Evolutionary conservation across 257 asterid species (phyloP).

Genomic region (Cordia subcordata): DNA sequence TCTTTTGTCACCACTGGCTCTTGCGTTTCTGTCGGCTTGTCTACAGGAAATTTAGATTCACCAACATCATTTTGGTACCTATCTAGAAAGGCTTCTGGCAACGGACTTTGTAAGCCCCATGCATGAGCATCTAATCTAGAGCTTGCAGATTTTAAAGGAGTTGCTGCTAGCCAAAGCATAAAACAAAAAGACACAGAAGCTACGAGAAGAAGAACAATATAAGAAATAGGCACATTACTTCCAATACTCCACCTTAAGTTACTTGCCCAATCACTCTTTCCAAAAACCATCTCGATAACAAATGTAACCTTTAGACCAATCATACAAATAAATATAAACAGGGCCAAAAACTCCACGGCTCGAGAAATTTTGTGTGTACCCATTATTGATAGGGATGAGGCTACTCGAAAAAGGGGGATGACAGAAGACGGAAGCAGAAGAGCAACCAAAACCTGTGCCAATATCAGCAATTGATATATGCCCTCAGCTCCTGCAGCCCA

Average conservation of each 20-base stretch:
- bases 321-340: constrained; percentile 59
- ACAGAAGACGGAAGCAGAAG: constrained; percentile 92
- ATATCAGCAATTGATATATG: constrained; percentile 72
- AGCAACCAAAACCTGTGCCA: constrained; percentile 77
- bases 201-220: constrained; percentile 55
- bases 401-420: constrained; percentile 79
- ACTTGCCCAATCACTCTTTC: constrained; percentile 85
- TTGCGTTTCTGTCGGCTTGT: constrained; percentile 30
- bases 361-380: constrained; percentile 58
- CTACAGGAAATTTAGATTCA: constrained; percentile 35
- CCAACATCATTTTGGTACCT: constrained; percentile 30
- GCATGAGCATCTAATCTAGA: constrained; percentile 43
- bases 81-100: constrained; percentile 26
- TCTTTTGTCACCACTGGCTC: constrained; percentile 33
- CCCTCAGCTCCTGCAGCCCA: constrained; percentile 92
- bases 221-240: constrained; percentile 52
- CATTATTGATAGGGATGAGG: constrained; percentile 83
- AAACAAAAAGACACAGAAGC: constrained; percentile 55
- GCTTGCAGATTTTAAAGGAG: constrained; percentile 81
- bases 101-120: constrained; percentile 25
- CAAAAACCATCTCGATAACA: constrained; percentile 78
- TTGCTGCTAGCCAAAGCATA: constrained; percentile 82
- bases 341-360: constrained; percentile 52
- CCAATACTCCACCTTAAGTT: constrained; percentile 72
- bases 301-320: constrained; percentile 68